Conservation (phyloP, 2,329 filamentous ascomycete species). For the Xenoacremonium recifei region DNA sequence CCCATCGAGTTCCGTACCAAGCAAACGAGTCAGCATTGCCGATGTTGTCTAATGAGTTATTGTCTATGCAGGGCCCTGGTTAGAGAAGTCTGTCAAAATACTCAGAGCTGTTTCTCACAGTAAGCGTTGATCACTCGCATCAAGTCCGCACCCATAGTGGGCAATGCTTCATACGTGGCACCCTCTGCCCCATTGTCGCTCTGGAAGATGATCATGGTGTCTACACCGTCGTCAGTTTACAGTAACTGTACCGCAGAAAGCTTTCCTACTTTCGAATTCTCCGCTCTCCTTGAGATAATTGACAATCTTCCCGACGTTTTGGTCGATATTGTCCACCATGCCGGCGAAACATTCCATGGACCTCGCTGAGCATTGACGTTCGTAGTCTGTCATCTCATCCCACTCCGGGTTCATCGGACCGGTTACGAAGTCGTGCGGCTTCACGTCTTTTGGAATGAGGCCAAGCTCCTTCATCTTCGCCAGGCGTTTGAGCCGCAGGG, state of each 20-base stretch:
- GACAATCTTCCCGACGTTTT: neutral
- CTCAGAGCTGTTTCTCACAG: no score
- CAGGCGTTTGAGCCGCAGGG: neutral
- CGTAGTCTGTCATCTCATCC: neutral
- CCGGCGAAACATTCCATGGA: neutral
- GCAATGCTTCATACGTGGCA: neutral
- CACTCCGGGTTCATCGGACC: neutral
- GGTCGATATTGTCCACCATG: neutral
- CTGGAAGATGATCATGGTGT: neutral
- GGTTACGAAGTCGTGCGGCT: neutral
- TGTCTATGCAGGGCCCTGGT: neutral
- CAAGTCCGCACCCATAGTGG: neutral
- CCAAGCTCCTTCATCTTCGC: neutral
- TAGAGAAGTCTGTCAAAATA: neutral
- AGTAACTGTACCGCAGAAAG: no score
- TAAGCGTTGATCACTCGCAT: no score
- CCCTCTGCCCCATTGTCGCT: neutral
- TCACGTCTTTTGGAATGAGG: neutral
- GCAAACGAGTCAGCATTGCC: neutral
- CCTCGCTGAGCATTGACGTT: neutral
- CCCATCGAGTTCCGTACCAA: constrained; percentile 41
- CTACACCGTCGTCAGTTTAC: neutral
- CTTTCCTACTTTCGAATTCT: no score
- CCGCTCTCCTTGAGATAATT: no score
- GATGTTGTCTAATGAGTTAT: neutral